Evolutionary conservation across 1,284 basidiomycete species (phyloP), one percentile per base, ranked within the genome.

Genomic region (Papiliotrema fonsecae): DNA sequence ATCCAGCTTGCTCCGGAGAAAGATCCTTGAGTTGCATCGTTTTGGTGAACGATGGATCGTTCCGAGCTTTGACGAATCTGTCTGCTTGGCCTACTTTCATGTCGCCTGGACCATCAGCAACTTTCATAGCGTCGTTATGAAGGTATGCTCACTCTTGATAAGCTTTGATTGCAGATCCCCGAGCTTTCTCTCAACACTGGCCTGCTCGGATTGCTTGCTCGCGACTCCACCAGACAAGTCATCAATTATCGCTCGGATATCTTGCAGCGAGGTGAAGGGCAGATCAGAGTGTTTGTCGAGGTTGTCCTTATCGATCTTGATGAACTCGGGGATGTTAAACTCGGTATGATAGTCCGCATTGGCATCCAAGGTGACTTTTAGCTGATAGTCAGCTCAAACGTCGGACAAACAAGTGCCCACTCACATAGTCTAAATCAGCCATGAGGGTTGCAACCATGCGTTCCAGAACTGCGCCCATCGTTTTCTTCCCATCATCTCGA

Each of bases 1-100:
- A 77, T 39, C 75, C 74, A 11, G 70, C 58, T 51, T 79, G 78
- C 54, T 78, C 76, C 0, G 78, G 76, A 16, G 75, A 76, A 0
- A 79, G 71, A 53, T 78, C 76, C 30, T 74, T 68, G 11, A 77
- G 68, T 32, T 75, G 68, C 39, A 78, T 70, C 52, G 75, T 69
- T 42, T 73, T 72, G 18, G 74, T 75, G 45, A 77, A 76, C 1
- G 68, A 65, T 0, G 77, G 75, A 57, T 79, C 77, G 37, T 69
- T 59, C 19, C 69, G 62, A 0, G 78, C 77, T 42, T 76, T 71
- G 25, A 79, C 50, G 60, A 76, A 77, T 27, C 76, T 74, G 3
- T 72, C 69, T 1, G 67, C 67, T 54, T 77, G 75, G 25, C 74
- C 73, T n/a, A 63, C 48, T 54, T 76, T 76, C 58, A 72, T 71